These are phyloP conservation scores for Botryotinia narcissicola DNA, from an alignment of 2,329 filamentous ascomycete species.

Conservation along the genomic window DNA sequence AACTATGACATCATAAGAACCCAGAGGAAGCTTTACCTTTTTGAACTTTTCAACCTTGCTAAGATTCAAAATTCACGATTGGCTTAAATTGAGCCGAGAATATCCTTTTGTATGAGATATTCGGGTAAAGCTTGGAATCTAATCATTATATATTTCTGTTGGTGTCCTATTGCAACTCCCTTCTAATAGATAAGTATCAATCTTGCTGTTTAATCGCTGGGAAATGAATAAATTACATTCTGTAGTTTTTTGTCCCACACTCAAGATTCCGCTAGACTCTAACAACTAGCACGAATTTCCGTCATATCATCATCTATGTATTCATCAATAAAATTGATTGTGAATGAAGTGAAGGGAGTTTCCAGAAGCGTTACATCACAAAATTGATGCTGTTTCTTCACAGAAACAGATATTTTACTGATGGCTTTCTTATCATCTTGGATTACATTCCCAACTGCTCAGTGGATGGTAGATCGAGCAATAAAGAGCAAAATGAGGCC, in stretches of 20 bases:
- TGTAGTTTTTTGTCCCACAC: not conserved
- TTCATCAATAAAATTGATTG: not conserved
- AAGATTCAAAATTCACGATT: not conserved
- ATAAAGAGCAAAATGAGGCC: not conserved
- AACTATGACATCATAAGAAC: not conserved
- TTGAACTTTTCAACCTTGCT: not conserved
- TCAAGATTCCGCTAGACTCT: not conserved
- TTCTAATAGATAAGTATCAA: not conserved
- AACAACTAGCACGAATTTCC: not conserved
- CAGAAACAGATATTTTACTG: not conserved
- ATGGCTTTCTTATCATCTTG: not conserved
- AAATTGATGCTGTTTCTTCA: fast-evolving
- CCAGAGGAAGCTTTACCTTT: not conserved
- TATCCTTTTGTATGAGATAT: not conserved
- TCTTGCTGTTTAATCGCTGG: fast-evolving
- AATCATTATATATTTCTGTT: not conserved
- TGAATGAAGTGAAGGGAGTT: not conserved
- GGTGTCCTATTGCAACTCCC: not conserved
- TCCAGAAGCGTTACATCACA: not conserved
- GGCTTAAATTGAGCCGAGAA: not conserved
- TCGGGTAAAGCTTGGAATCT: not conserved
- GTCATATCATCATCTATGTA: not conserved
- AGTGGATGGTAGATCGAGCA: not conserved
- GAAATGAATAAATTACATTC: not conserved
- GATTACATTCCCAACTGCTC: fast-evolving